phyloP scores from a whole-genome alignment of 2,329 filamentous ascomycete species.

The Dactylellina drechsleri region DNA sequence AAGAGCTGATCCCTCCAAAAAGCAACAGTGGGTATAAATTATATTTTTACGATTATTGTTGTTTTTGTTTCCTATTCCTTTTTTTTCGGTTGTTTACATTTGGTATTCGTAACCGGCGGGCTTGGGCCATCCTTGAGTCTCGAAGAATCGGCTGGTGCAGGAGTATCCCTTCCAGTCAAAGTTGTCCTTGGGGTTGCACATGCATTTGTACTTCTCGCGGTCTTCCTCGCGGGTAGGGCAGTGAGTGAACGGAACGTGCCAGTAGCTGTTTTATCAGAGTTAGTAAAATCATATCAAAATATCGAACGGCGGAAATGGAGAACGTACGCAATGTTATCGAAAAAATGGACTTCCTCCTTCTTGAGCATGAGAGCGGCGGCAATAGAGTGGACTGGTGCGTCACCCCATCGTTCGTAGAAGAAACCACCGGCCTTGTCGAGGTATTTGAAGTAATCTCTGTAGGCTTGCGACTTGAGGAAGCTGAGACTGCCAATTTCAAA shows the following conservation, averaged over 20 bases:
- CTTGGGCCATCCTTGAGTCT: slow-evolving; percentile 81
- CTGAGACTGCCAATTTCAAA: slow-evolving; percentile 95
- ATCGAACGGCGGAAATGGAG: too few relatives aligned
- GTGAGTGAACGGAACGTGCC: slow-evolving; percentile 96
- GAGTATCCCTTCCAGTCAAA: slow-evolving; percentile 94
- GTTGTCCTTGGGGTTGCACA: slow-evolving; percentile 95
- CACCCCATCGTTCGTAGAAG: slow-evolving; percentile 84
- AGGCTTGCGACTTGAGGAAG: slow-evolving; percentile 89
- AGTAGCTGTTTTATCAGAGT: slow-evolving; percentile 69
- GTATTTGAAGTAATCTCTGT: slow-evolving; percentile 87
- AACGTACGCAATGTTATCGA: slow-evolving; percentile 84
- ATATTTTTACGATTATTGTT: slow-evolving; percentile 4
- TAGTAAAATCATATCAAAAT: slow-evolving; percentile 5
- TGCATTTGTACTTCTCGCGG: slow-evolving; percentile 84
- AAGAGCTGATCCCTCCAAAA: slow-evolving; percentile 4
- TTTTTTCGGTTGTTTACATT: slow-evolving; percentile 55
- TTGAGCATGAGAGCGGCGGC: slow-evolving; percentile 85
- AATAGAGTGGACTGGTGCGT: slow-evolving; percentile 98
- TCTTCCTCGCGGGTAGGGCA: slow-evolving; percentile 91
- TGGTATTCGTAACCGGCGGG: slow-evolving; percentile 85
- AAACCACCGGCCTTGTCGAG: slow-evolving; percentile 93
- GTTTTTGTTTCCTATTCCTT: neutral
- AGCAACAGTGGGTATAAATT: slow-evolving; percentile 2
- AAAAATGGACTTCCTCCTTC: slow-evolving; percentile 97
- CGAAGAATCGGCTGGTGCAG: slow-evolving; percentile 81